Percentiles rank a stretch among this genome's conserved stretches.
Conservation (phyloP, 495 filamentous ascomycete genomes). For the Polyplosphaeria fusca region DNA sequence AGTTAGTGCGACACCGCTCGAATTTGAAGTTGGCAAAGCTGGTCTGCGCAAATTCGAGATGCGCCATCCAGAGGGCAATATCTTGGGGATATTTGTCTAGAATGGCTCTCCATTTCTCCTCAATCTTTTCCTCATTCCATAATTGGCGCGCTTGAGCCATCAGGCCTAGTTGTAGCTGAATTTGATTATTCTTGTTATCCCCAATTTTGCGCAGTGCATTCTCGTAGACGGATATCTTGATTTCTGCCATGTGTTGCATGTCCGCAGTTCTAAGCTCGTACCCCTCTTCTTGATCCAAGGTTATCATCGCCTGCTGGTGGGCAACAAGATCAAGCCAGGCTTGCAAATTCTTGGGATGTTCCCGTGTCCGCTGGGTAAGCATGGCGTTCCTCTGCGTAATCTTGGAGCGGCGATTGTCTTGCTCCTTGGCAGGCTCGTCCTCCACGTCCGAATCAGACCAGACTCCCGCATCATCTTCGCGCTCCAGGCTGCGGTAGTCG, state of each 20-base stretch:
- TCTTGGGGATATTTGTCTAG: conserved; percentile 56
- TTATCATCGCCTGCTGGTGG: conserved; percentile 66
- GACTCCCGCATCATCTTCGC: conserved; percentile 44
- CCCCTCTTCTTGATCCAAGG: conserved; percentile 37
- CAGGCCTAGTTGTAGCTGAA: conserved; percentile 61
- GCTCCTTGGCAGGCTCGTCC: conserved; percentile 5
- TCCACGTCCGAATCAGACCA: conserved; percentile 54
- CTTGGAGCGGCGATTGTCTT: conserved; percentile 38
- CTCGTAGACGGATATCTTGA: conserved; percentile 77
- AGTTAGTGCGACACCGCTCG: conserved; percentile 57
- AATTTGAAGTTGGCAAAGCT: conserved; percentile 66
- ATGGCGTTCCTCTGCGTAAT: conserved; percentile 53
- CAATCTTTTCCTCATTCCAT: conserved; percentile 65
- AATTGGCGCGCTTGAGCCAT: conserved; percentile 67
- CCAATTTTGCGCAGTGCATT: conserved; percentile 63
- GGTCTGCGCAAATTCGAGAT: conserved; percentile 73
- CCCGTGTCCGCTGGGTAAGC: conserved; percentile 57
- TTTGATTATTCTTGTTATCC: conserved; percentile 42
- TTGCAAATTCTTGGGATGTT: conserved; percentile 61
- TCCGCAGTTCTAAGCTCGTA: conserved; percentile 57
- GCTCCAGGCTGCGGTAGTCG: not conserved
- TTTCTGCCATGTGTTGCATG: conserved; percentile 63
- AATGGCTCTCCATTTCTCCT: conserved; percentile 62
- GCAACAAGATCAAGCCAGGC: conserved; percentile 75
- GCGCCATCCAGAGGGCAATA: conserved; percentile 66